Evolutionary conservation across 768 basidiomycete genomes (phyloP), one percentile per base, ranked within the genome.

Genomic region (Trametes meyenii): DNA sequence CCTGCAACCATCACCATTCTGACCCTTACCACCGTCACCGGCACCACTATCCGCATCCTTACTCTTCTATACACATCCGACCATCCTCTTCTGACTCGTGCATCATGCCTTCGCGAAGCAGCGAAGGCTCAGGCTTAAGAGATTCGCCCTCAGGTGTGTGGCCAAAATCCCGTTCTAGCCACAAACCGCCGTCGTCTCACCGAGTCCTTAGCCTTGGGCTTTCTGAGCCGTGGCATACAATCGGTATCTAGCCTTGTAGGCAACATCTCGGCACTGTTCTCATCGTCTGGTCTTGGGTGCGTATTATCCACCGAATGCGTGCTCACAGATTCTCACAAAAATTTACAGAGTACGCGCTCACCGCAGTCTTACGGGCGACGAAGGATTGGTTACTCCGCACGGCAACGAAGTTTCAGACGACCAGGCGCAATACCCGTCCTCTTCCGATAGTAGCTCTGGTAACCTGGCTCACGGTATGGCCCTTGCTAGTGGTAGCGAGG

Each of bases 141-240:
- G 46, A 40, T n/a, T 35, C 26, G 1, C 10, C 49, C 48, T 58
- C 57, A 58, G 57, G 57, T 58, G 36, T 50, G 57, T 58, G 45
- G 39, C 38, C 3, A 5, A 5, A 7, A 17, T 23, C 6, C 26
- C 14, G 17, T 17, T 35, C 42, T 49, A 57, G 55, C 46, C 55
- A 57, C 55, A 57, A 13, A 2, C 6, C 11, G 14, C 13, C n/a
- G 14, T 38, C 35, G 36, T n/a, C 43, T 45, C 40, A 19, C n/a
- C 53, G 16, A 12, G 29, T 12, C 2, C 33, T 1, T 26, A 58
- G 57, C 57, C 57, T 58, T 58, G 57, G 57, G 57, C 48, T 58
- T 58, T 58, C 57, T 58, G 39, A 44, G 39, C 40, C 57, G 57
- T 50, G 57, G 57, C 57, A 42, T 58, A 58, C 57, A 26, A 39